A percentile compares a stretch with the other conserved stretches of the same genome.
These are phyloP conservation scores for Pyronema domesticum DNA, from an alignment of 495 filamentous ascomycete genomes.

Conservation along the genomic window DNA sequence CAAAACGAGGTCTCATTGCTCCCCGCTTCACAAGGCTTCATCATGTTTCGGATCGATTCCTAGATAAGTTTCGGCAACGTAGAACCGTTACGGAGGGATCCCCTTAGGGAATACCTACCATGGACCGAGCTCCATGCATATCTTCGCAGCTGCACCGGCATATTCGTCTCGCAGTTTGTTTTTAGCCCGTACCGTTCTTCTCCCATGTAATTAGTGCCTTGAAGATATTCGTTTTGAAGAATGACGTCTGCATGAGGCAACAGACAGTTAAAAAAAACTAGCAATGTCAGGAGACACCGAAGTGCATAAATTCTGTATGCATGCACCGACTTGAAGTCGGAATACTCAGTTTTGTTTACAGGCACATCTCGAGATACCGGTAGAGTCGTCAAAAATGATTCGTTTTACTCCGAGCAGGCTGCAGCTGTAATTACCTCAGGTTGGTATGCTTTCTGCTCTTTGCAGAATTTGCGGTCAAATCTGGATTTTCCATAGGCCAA, in stretches of 20 bases:
- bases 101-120: not conserved
- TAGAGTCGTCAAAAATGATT: no score
- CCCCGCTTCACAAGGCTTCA: not conserved
- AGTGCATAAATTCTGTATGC: not conserved
- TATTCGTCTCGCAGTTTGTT: no score
- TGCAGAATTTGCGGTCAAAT: no score
- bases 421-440: no score
- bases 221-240: not conserved
- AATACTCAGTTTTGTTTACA: not conserved
- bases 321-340: not conserved
- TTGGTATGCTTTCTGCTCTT: no score
- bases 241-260: not conserved
- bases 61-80: not conserved
- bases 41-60: not conserved
- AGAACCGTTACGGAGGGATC: not conserved
- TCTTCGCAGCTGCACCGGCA: not conserved
- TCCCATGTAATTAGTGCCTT: not conserved
- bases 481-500: no score
- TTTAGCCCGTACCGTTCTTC: no score
- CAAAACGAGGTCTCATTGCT: not conserved
- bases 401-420: no score
- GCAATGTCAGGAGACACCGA: not conserved
- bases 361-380: no score
- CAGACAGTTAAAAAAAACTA: not conserved
- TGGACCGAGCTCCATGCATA: not conserved